Base-by-base conservation (phyloP, 2,329 filamentous ascomycete species). In the Sclerotinia subarctica region DNA sequence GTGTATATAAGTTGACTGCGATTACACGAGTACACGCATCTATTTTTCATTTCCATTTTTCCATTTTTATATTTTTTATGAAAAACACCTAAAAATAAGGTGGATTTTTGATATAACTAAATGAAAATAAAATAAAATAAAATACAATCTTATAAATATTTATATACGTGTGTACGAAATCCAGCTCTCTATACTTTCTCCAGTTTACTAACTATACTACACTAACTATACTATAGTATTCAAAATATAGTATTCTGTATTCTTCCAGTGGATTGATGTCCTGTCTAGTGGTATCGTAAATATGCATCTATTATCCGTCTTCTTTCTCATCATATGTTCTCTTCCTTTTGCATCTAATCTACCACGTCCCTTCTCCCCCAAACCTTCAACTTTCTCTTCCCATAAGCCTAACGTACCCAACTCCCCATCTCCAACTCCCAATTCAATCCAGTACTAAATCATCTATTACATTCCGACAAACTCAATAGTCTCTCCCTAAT, bases 401-500 rank as follows among this genome's bases (percentile, higher is more conserved):
- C 11, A 24, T 51, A 3, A 2, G 6, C 8, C 8, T n/a, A n/a
- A n/a, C n/a, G 10, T 21, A 51, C 8, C 8, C 21, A 51, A 8
- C 7, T 5, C n/a, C 47, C 10, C 21, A 11, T 24, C n/a, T 51
- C 10, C 24, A 52, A 11, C 51, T 11, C 24, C 19, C 19, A 24
- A 3, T 24, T 24, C 26, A 8, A 3, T 19, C 35, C 26, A 8
- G 29, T 7, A 10, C 58, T 17, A 42, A 17, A 17, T 5, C 6
- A 29, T 3, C 5, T 17, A 21, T 29, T n/a, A 35, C 5, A 35
- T 38, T 46, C 47, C 32, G 32, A 19, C 17, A 29, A 29, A 17
- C 10, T 38, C 70, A 84, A 76, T 78, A 83, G 78, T 91, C 88
- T 70, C 93, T 85, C 0, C 93, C 93, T 66, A 95, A 79, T 66